Evolutionary conservation across 2,329 filamentous ascomycete genomes (phyloP).

Genomic region (Botrytis tulipae): DNA sequence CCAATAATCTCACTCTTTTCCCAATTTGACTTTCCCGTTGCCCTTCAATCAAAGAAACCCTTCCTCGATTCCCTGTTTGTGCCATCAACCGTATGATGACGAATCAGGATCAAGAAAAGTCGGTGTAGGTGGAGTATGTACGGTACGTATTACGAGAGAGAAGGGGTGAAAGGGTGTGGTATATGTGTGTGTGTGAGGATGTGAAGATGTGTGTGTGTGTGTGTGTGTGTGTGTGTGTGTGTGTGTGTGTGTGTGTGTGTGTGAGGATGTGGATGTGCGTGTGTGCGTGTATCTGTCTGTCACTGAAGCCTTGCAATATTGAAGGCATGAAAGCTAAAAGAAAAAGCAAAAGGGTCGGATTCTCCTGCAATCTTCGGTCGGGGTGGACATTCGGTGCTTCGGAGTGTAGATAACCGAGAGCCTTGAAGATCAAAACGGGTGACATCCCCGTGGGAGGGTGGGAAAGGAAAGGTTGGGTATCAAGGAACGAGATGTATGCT

Average conservation of each 20-base stretch:
- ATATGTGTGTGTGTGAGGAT: background rate
- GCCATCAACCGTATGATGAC: conserved; percentile 6
- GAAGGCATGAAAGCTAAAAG: background rate
- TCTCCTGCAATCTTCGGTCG: background rate
- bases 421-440: background rate
- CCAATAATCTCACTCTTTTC: background rate
- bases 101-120: conserved; percentile 7
- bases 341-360: background rate
- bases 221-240: too few relatives aligned
- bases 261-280: too few relatives aligned
- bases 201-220: too few relatives aligned
- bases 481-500: background rate
- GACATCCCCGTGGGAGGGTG: background rate
- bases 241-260: too few relatives aligned
- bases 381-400: background rate
- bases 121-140: background rate
- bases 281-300: too few relatives aligned
- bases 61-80: background rate
- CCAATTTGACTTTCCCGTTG: background rate
- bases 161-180: background rate
- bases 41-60: background rate
- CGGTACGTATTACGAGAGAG: background rate
- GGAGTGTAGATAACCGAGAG: background rate
- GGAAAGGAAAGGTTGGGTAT: background rate
- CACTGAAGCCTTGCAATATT: background rate